Percentiles rank a stretch among this genome's conserved stretches.
Conservation (phyloP, 495 filamentous ascomycete genomes). For the Xylaria scruposa region DNA sequence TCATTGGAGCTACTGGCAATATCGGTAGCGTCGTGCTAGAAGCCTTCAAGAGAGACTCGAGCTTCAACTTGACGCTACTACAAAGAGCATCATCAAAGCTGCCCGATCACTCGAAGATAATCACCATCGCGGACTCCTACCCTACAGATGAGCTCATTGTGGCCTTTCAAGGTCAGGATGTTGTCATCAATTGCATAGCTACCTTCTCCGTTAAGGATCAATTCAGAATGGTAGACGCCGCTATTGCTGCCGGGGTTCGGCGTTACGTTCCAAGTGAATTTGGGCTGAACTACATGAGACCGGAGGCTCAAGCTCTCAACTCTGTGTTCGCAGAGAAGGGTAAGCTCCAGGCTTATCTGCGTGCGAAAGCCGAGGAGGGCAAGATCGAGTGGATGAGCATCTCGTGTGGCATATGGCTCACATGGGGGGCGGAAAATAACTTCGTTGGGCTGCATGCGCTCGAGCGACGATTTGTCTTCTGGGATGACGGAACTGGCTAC, state of each 20-base stretch:
- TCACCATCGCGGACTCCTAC: conserved; percentile 37
- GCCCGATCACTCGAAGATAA: conserved; percentile 25
- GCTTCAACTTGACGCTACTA: conserved; percentile 36
- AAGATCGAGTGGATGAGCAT: conserved; percentile 50
- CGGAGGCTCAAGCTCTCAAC: conserved; percentile 43
- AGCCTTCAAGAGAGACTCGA: conserved; percentile 33
- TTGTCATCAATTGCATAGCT: conserved; percentile 42
- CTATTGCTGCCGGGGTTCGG: conserved; percentile 53
- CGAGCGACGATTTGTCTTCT: conserved; percentile 42
- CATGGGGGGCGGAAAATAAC: conserved; percentile 45
- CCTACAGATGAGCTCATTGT: conserved; percentile 32
- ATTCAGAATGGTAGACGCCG: conserved; percentile 56
- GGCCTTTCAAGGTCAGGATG: conserved; percentile 38
- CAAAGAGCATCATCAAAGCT: conserved; percentile 39
- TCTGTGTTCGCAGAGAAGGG: conserved; percentile 52
- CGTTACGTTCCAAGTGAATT: conserved; percentile 69
- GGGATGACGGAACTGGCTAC: conserved; percentile 48
- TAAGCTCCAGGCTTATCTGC: conserved; percentile 48
- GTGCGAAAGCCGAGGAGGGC: conserved; percentile 39
- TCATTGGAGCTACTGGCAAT: conserved; percentile 39
- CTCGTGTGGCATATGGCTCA: conserved; percentile 51
- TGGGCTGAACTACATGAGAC: conserved; percentile 68
- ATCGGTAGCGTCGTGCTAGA: conserved; percentile 36
- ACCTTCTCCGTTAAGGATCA: conserved; percentile 43
- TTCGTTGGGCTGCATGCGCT: conserved; percentile 45